Conservation (phyloP, 2,329 filamentous ascomycete genomes). For the Epichloe uncinata region DNA sequence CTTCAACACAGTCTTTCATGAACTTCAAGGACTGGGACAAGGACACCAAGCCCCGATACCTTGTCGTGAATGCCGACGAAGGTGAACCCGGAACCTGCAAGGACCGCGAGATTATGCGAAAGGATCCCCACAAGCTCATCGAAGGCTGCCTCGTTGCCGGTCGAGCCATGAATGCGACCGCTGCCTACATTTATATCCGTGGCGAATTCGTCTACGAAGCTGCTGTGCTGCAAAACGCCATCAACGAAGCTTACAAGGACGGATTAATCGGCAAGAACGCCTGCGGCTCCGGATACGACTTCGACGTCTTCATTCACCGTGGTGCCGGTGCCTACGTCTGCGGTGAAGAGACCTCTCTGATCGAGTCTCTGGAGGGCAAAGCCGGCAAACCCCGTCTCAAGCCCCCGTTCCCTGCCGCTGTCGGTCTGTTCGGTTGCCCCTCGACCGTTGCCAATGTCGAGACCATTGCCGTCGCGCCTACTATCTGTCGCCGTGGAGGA, state of each 20-base stretch:
- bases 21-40: conserved; percentile 99
- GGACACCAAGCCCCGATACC: conserved; percentile 86
- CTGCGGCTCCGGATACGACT: conserved; percentile 92
- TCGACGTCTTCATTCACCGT: conserved; percentile 92
- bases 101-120: conserved; percentile 99
- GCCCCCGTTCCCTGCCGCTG: conserved; percentile 94
- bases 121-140: conserved; percentile 97
- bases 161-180: conserved; percentile 96
- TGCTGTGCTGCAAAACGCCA: conserved; percentile 81
- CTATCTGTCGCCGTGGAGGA: conserved; percentile 84
- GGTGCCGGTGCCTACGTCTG: conserved; percentile 97
- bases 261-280: conserved; percentile 97
- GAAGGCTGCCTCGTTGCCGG: conserved; percentile 94
- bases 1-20: conserved; percentile 76
- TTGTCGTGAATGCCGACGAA: conserved; percentile 97
- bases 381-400: conserved; percentile 96
- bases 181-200: conserved; percentile 98
- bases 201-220: conserved; percentile 97
- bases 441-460: conserved; percentile 98
- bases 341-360: conserved; percentile 94
- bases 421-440: conserved; percentile 95
- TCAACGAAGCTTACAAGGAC: conserved; percentile 93
- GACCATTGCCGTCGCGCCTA: conserved; percentile 88
- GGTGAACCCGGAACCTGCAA: conserved; percentile 99
- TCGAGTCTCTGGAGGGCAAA: conserved; percentile 97